Conservation (phyloP, 75 land plant species). For the Pinus tabuliformis region DNA sequence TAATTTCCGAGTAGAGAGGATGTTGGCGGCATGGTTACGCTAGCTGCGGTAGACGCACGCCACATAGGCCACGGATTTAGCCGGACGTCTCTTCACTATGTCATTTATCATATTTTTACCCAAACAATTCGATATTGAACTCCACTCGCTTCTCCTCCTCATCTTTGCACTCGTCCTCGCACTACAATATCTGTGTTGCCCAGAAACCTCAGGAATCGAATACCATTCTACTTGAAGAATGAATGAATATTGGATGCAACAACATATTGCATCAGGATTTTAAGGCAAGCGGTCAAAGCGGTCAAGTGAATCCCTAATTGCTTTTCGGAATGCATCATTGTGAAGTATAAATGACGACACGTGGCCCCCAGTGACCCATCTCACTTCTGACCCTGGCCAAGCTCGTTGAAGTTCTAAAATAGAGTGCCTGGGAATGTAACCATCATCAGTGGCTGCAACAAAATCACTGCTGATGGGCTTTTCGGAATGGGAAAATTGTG, state of each 20-base stretch:
- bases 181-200: no score
- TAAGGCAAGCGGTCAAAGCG: slow-evolving; percentile 46
- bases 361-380: slow-evolving; percentile 99
- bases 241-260: no score
- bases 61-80: slow-evolving; percentile 33
- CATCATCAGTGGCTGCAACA: slow-evolving; percentile 99
- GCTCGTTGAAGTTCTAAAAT: slow-evolving; percentile 84
- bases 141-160: neutral
- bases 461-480: slow-evolving; percentile 77
- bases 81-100: slow-evolving; percentile 27
- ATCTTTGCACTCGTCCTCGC: neutral
- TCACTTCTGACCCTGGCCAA: slow-evolving; percentile 97
- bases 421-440: slow-evolving; percentile 92
- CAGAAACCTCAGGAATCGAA: no score
- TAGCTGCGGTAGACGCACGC: slow-evolving; percentile 47
- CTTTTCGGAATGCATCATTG: slow-evolving; percentile 77
- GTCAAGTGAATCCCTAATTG: slow-evolving; percentile 77
- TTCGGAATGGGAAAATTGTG: slow-evolving; percentile 90
- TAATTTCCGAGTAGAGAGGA: slow-evolving; percentile 37
- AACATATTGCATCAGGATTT: neutral
- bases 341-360: slow-evolving; percentile 92
- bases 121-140: neutral
- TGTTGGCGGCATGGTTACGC: slow-evolving; percentile 13
- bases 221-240: no score
- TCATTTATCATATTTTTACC: neutral